A percentile compares a stretch with the other conserved stretches of the same genome.
These are phyloP conservation scores for Beta macrorhiza DNA, from an alignment of 179 eudicot genomes.

Conservation along the genomic window DNA sequence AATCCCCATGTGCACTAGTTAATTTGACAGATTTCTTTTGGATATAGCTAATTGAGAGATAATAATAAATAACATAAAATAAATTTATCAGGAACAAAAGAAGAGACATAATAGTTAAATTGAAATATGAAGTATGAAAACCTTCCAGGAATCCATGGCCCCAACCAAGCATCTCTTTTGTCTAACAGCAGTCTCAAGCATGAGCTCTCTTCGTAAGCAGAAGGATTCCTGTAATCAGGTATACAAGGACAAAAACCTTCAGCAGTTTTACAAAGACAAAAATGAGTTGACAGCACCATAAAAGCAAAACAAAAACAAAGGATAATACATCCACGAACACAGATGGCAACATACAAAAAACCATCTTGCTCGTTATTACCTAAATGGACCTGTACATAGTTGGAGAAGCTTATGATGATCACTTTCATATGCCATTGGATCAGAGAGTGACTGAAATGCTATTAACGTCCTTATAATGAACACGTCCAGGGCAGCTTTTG, in stretches of 20 bases:
- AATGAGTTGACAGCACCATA: background rate
- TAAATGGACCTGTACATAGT: conserved; percentile 81
- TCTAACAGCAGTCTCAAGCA: conserved; percentile 88
- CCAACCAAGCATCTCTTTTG: conserved; percentile 97
- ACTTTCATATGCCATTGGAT: conserved; percentile 72
- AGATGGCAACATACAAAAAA: conserved; percentile 8
- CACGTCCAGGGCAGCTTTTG: conserved; percentile 55
- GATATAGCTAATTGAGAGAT: background rate
- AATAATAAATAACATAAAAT: background rate
- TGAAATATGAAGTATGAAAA: conserved; percentile 25
- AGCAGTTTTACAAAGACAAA: conserved; percentile 1
- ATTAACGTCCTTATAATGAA: conserved; percentile 62
- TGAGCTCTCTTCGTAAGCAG: conserved; percentile 90
- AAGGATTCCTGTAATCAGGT: conserved; percentile 58
- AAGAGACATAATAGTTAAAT: background rate
- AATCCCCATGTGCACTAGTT: background rate
- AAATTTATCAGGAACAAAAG: background rate
- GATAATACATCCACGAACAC: conserved; percentile 8
- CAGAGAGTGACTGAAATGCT: conserved; percentile 84
- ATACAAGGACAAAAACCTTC: conserved; percentile 16
- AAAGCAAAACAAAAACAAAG: background rate
- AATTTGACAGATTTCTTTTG: background rate
- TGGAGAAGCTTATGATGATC: conserved; percentile 83
- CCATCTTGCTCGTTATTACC: conserved; percentile 38
- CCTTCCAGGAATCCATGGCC: conserved; percentile 99